Evolutionary conservation across 148 eudicot species (phyloP), one percentile per base, ranked within the genome.

Genomic region (Suaeda aralocaspica): DNA sequence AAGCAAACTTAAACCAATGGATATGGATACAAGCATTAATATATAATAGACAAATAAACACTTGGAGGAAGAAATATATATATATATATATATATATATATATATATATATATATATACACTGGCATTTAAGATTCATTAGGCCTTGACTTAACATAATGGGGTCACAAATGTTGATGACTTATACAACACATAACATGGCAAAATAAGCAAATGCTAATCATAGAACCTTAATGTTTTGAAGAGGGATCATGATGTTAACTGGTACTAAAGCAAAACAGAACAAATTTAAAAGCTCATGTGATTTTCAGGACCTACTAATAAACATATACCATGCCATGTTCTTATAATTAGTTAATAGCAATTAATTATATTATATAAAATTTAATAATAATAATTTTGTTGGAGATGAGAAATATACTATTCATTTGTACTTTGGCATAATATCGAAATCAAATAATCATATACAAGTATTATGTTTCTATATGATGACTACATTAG

Each of bases 241-340:
- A 41, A 6, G 36, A n/a, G 14, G 14, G 48, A 61, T 71, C 48
- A 63, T 39, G 16, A n/a, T 59, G 69, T 72, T 72, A 52, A 36
- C 19, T 51, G 9, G 2, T 50, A 24, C 18, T 62, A 19, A 33
- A 31, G 28, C n/a, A 70, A 4, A 11, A 71, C 31, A 22, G 46
- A 30, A 50, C 56, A 48, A n/a, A 34, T 58, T 53, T 28, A 9
- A 30, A 73, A 53, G 36, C 12, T 73, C 76, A 73, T 73, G 76
- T 73, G 70, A 73, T 65, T 48, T 59, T 22, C n/a, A 12, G 76
- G 76, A 73, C 76, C 76, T 73, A 73, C 76, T 52, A n/a, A n/a
- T n/a, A n/a, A n/a, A n/a, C n/a, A n/a, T 64, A 63, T 39, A 56
- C 39, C 16, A 55, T 31, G 50, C 67, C 74, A 70, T 59, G 44